Evolutionary conservation across 192 early-diverging fungal genomes (phyloP), one percentile per base, ranked within the genome.

Genomic region (Gonapodya sp.): DNA sequence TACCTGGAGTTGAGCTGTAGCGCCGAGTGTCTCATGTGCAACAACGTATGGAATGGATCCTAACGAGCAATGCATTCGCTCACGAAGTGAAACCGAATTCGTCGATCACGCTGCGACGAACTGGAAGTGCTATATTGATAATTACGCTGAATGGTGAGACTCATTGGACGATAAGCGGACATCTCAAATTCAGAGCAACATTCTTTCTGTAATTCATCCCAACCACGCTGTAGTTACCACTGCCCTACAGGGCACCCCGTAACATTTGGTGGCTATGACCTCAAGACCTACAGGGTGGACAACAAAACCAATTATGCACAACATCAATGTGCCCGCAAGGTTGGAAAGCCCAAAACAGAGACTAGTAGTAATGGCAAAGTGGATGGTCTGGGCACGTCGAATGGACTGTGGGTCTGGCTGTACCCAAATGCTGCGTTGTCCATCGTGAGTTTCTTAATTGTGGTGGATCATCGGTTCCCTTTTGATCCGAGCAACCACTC

Each of bases 231-330:
- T 32, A 34, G 75, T 34, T 77, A 77, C 75, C 75, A 77, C 31
- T 77, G 75, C 75, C 2, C 2, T 2, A 77, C 75, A 34, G 75
- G 75, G 30, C 75, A 77, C 75, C 30, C 75, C 75, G 75, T 77
- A 8, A 77, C 75, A 2, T 77, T 77, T 33, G 31, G 8, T 2
- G 18, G 8, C 18, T 77, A 77, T 34, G 75, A 18, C 34, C 31
- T 77, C 8, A 18, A 77, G 75, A 16, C 75, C 30, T 77, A 77
- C 75, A 2, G 34, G 8, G 34, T 77, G 18, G 34, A 32, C 75
- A 77, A 2, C 8, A 2, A 8, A 2, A 2, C 30, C 75, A 77
- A 77, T 33, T 77, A 77, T 34, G 16, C 75, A 2, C 75, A 31
- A 33, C 75, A 77, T 34, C 34, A 31, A 8, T 77, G 75, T 33